Evolutionary conservation across 805 yeast genomes (phyloP), one percentile per base, ranked within the genome.

Genomic region (Candida arabinofermentans): DNA sequence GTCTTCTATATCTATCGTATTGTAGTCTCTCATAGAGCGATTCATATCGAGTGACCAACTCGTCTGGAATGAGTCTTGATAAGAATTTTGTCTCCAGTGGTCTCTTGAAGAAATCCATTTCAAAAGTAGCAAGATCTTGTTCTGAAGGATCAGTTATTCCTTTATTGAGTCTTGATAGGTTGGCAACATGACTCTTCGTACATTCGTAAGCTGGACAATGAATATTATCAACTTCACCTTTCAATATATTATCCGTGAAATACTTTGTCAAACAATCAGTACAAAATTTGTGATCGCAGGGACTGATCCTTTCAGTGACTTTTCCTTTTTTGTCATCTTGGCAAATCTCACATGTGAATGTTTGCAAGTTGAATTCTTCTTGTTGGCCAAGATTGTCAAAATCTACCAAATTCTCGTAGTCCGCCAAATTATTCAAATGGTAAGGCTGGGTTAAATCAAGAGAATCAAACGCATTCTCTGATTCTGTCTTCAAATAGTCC

Each of bases 121-220:
- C 69, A 43, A 75, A 61, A 14, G 59, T 57, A 1, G 45, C 26
- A 24, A 65, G 57, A 23, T 61, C 50, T 27, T 61, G 34, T 16
- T 29, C 18, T 10, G 32, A 41, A n/a, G 27, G 30, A 17, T 34
- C 29, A 6, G 14, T 16, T 12, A n/a, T 38, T 3, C 48, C 46
- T 17, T 39, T 44, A 2, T 51, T 31, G 42, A 35, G 57, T 50
- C 23, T 56, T 42, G 16, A 42, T 10, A 30, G 40, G 2, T 33
- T 18, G 23, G 44, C 38, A 26, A 51, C 53, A 22, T 43, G 48
- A 9, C 29, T 27, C 41, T 58, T 64, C 3, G 75, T 70, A 42
- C 79, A 74, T 29, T 66, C 69, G 48, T 71, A 74, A 35, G 77
- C 70, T 1, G 86, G 85, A 50, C 86, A 81, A 53, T 78, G 79